Base-by-base conservation (phyloP, 2,329 filamentous ascomycete species). In the Curvularia verruculosa region DNA sequence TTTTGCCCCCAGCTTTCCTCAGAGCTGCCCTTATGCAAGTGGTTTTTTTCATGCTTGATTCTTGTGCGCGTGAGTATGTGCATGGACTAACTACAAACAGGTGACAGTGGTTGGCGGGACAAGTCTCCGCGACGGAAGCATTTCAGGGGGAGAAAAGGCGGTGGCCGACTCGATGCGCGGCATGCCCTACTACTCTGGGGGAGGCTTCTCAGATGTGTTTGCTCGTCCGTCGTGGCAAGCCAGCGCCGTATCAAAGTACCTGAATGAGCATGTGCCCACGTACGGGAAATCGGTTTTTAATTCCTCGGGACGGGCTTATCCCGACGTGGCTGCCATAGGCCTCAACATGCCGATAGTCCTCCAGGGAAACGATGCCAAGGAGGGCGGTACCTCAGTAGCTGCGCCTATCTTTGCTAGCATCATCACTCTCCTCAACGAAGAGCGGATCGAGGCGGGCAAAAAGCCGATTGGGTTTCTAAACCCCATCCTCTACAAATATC, bases 1-100 rank as follows among this genome's bases (percentile, higher is more conserved):
- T 1, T 85, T 87, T 62, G 78, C 85, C 26, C 81, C 85, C 1
- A 82, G 81, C 1, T 90, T 89, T 71, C 87, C 87, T 0, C 83
- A 82, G 0, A 82, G 82, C 1, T 90, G 87, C 61, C 87, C 87
- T 0, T 89, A 84, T 72, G 83, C 89, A 3, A 47, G 23, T 39
- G 12, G 9, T 36, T 5, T 18, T 5, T 18, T n/a, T 26, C 10
- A 24, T 8, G 10, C 10, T 29, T 29, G 28, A 12, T 29, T 29
- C 28, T 29, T 29, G 23, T 24, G 39, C 7, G 6, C 8, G 12
- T 39, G 37, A 8, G 26, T n/a, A 15, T 24, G 2, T 43, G 8
- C 29, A 18, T 12, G 13, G 48, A 44, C 44, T 49, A 4, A 59
- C 18, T 7, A 8, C 5, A n/a, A 21, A 9, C 19, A 62, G 56